These are phyloP conservation scores for Cryphonectria radicalis DNA, from an alignment of 2,329 filamentous ascomycete species.

Conservation along the genomic window DNA sequence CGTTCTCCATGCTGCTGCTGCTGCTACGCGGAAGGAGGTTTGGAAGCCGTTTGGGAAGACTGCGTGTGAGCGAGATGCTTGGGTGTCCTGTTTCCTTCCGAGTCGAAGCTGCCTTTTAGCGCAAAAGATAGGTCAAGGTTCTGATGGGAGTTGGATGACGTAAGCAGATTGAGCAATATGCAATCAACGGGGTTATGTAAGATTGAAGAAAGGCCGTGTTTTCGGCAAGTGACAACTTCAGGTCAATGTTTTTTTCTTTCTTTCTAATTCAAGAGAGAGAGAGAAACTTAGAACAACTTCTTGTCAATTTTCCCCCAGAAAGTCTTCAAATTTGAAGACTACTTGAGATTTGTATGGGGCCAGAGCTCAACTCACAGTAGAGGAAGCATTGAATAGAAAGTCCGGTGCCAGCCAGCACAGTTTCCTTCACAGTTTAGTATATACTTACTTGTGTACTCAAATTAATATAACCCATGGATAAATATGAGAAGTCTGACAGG, in stretches of 20 bases:
- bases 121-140: neutral
- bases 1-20: conserved; percentile 72
- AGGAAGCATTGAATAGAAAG: neutral
- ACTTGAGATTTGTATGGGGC: neutral
- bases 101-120: neutral
- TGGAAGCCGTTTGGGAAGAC: neutral
- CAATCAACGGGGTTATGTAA: neutral
- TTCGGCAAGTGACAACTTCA: neutral
- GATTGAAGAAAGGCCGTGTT: neutral
- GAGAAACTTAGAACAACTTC: neutral
- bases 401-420: neutral
- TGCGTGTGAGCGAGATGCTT: neutral
- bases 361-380: neutral
- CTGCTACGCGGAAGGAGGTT: neutral
- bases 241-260: neutral
- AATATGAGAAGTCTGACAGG: neutral
- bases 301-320: neutral
- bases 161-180: neutral
- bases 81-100: neutral
- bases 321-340: neutral
- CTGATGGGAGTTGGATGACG: neutral
- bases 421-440: neutral
- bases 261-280: neutral
- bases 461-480: neutral
- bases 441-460: neutral